A percentile compares a stretch with the other conserved stretches of the same genome.
These are phyloP conservation scores for Talaromyces albobiverticillius DNA, from an alignment of 2,329 filamentous ascomycete species.

Conservation along the genomic window DNA sequence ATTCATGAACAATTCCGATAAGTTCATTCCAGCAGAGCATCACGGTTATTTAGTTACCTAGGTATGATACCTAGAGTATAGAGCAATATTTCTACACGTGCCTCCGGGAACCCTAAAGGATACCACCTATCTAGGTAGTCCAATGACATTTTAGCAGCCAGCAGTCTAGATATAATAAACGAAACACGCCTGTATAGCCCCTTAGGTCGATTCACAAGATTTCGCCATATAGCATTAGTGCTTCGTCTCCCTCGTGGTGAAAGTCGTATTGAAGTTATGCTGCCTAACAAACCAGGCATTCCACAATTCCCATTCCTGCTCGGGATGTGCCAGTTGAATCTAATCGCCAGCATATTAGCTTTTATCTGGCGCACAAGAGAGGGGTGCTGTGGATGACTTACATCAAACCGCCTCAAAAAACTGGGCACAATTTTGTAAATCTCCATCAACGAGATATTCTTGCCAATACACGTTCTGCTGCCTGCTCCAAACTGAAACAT, in stretches of 20 bases:
- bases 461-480: conserved; percentile 52
- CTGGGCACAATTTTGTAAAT: conserved; percentile 27
- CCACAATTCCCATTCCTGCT: conserved; percentile 7
- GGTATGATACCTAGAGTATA: no score
- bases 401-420: conserved; percentile 50
- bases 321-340: conserved; percentile 7
- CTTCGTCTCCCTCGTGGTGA: conserved; percentile 7
- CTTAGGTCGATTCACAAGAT: no score
- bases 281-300: conserved; percentile 9
- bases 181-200: no score
- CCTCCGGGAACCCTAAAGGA: no score
- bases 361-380: neutral
- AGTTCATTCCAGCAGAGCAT: no score
- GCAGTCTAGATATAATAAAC: no score
- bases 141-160: no score
- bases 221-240: no score
- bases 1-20: no score
- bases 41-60: no score
- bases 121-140: no score
- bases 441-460: conserved; percentile 28
- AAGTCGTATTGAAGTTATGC: neutral
- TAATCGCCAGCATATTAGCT: neutral
- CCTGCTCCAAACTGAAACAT: conserved; percentile 27
- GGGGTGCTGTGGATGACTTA: neutral
- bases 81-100: no score